A percentile compares a stretch with the other conserved stretches of the same genome.
Conservation (phyloP, 768 basidiomycete genomes). For the Dentipellis sp. region DNA sequence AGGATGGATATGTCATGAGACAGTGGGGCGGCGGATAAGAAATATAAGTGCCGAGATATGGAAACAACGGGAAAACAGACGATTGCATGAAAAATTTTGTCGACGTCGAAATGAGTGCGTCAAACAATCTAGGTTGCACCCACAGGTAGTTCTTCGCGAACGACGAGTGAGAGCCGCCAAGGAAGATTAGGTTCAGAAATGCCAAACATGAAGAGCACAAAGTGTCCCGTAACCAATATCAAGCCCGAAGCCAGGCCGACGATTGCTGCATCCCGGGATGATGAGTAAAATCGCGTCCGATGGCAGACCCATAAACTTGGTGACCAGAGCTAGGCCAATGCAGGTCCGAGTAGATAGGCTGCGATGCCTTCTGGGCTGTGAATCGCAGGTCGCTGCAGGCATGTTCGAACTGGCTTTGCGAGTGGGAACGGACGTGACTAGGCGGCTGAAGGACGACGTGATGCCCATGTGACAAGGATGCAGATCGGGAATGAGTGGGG, state of each 20-base stretch:
- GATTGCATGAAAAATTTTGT: constrained; percentile 22
- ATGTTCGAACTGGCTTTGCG: constrained; percentile 12
- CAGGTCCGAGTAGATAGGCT: constrained; percentile 8
- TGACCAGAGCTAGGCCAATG: constrained; percentile 15
- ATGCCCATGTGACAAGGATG: constrained; percentile 3
- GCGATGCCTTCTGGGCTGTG: constrained; percentile 3
- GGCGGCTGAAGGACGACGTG: constrained; percentile 2
- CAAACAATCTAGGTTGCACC: constrained; percentile 25
- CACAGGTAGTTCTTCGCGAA: constrained; percentile 18
- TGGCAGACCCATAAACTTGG: constrained; percentile 29
- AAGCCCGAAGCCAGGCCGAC: constrained; percentile 42
- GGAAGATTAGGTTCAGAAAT: constrained; percentile 4
- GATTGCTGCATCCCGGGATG: constrained; percentile 35
- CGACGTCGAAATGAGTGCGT: constrained; percentile 31
- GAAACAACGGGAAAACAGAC: constrained; percentile 15
- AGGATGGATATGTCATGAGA: constrained; percentile 56
- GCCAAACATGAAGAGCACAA: constrained; percentile 5
- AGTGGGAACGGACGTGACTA: constrained; percentile 7
- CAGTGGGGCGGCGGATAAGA: constrained; percentile 17
- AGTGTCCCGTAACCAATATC: constrained; percentile 16
- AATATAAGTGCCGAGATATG: constrained; percentile 18
- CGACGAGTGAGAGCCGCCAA: constrained; percentile 4
- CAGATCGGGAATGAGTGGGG: constrained; percentile 1
- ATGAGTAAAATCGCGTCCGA: constrained; percentile 35
- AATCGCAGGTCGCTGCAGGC: constrained; percentile 7